Evolutionary conservation across 2,329 filamentous ascomycete genomes (phyloP), one percentile per base, ranked within the genome.

Genomic region (Colletotrichum scovillei): DNA sequence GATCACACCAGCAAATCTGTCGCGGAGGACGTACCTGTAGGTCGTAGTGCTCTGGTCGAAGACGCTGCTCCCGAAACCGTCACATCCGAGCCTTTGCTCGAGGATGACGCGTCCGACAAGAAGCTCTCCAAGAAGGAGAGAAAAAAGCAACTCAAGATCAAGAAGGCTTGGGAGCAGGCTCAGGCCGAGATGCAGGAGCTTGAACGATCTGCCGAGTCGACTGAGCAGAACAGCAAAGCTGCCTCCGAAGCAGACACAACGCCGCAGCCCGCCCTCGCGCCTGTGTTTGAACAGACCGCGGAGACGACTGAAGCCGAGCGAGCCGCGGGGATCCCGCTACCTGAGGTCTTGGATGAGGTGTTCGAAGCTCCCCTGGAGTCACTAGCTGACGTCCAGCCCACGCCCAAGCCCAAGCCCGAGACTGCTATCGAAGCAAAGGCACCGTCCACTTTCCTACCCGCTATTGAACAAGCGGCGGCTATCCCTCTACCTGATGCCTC

Each of bases 91-190:
- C 35, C 63, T 38, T 55, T 63, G 38, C 22, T 32, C 16, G 70
- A 73, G n/a, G 62, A 73, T 8, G 7, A 32, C 22, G 14, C 67
- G 3, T 16, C 42, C 12, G 56, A 65, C 24, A 64, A 60, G 5
- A 70, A 75, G 46, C 59, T 68, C 6, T 72, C 71, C 28, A 78
- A 79, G 71, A 79, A 79, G 66, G 72, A 79, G 28, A 77, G 75
- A 71, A 78, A 79, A 72, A 79, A 79, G 67, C 67, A 53, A 30
- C 46, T 53, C 14, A 63, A 63, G 46, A 53, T 73, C 24, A 77
- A 77, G 59, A 78, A 77, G 64, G 63, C 63, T 28, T 56, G 63
- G 49, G 63, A 65, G 63, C 63, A 65, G 52, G 52, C 63, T 9
- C 63, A 65, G 32, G 32, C 63, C 4, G 49, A 65, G 63, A 56